Evolutionary conservation across 2,329 filamentous ascomycete genomes (phyloP).

Genomic region (Lasiodiplodia sp.): DNA sequence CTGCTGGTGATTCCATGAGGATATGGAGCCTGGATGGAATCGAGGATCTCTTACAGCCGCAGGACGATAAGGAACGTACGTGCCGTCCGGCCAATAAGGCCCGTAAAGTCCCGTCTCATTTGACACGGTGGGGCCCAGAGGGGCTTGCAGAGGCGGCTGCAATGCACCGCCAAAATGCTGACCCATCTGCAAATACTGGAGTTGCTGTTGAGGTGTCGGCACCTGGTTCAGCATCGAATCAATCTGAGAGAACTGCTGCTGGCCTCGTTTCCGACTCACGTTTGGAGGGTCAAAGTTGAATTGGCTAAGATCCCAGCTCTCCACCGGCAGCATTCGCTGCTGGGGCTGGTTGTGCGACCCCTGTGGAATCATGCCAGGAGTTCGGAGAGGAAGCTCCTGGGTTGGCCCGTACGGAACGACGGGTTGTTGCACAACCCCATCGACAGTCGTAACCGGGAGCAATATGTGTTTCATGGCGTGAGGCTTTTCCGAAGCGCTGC

Average conservation of each 20-base stretch:
- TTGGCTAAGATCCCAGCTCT: constrained; percentile 17
- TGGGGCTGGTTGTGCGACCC: constrained; percentile 20
- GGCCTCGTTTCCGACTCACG: constrained; percentile 48
- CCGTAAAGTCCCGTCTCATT: constrained; percentile 51
- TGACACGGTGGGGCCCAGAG: constrained; percentile 48
- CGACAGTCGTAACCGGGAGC: constrained; percentile 64
- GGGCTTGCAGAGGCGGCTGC: constrained; percentile 44
- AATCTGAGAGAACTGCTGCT: constrained; percentile 59
- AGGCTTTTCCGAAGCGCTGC: constrained; percentile 72
- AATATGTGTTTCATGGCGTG: constrained; percentile 85
- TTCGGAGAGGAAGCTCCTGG: constrained; percentile 47
- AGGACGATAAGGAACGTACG: constrained; percentile 50
- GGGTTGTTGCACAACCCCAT: constrained; percentile 44
- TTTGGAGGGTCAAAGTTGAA: constrained; percentile 26
- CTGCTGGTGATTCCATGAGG: constrained; percentile 44
- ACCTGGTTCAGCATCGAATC: constrained; percentile 69
- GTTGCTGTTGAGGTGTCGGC: constrained; percentile 60
- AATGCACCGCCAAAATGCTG: constrained; percentile 43
- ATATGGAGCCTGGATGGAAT: constrained; percentile 41
- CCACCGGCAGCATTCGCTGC: constrained; percentile 14
- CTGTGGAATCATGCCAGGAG: constrained; percentile 34
- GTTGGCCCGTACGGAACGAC: constrained; percentile 39
- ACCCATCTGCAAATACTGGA: constrained; percentile 59
- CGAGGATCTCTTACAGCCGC: constrained; percentile 51
- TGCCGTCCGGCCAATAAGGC: constrained; percentile 52